Conservation (phyloP, 2,329 filamentous ascomycete genomes). For the Exophiala aquamarina region DNA sequence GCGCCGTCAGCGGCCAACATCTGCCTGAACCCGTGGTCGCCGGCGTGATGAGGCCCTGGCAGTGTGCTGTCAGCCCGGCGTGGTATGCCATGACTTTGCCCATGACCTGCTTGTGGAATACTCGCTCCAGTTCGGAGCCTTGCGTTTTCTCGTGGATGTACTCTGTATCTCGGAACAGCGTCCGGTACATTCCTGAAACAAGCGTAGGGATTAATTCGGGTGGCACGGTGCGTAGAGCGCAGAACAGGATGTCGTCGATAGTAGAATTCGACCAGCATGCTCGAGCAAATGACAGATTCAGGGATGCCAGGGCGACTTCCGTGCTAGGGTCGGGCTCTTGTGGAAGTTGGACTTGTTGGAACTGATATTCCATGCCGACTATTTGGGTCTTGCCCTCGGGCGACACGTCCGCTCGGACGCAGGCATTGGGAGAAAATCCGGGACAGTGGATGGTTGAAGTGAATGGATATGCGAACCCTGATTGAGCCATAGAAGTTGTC, state of each 20-base stretch:
- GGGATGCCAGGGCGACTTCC: constrained; percentile 61
- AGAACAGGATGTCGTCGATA: constrained; percentile 70
- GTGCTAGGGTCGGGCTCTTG: constrained; percentile 17
- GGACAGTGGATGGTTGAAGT: constrained; percentile 36
- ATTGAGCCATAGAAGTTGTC: constrained; percentile 59
- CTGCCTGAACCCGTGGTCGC: constrained; percentile 5
- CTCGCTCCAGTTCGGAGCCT: constrained; percentile 66
- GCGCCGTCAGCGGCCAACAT: constrained; percentile 19
- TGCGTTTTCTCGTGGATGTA: constrained; percentile 56
- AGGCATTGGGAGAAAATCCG: constrained; percentile 46
- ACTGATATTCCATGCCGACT: constrained; percentile 38
- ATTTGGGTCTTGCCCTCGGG: constrained; percentile 40
- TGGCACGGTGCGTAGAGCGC: constrained; percentile 55
- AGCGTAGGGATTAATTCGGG: constrained; percentile 58
- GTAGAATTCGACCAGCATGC: constrained; percentile 50
- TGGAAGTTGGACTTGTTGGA: constrained; percentile 9
- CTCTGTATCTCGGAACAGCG: constrained; percentile 73
- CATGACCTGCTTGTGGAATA: constrained; percentile 71
- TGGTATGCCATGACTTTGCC: constrained; percentile 62
- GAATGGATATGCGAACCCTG: constrained; percentile 71
- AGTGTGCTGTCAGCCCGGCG: constrained; percentile 19
- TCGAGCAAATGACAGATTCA: constrained; percentile 56
- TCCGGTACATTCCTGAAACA: constrained; percentile 67
- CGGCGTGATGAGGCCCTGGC: constrained; percentile 12
- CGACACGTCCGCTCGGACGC: constrained; percentile 39